A percentile compares a stretch with the other conserved stretches of the same genome.
Evolutionary conservation across 192 early-diverging fungal genomes (phyloP).

Genomic region (Backusella morwellensis): DNA sequence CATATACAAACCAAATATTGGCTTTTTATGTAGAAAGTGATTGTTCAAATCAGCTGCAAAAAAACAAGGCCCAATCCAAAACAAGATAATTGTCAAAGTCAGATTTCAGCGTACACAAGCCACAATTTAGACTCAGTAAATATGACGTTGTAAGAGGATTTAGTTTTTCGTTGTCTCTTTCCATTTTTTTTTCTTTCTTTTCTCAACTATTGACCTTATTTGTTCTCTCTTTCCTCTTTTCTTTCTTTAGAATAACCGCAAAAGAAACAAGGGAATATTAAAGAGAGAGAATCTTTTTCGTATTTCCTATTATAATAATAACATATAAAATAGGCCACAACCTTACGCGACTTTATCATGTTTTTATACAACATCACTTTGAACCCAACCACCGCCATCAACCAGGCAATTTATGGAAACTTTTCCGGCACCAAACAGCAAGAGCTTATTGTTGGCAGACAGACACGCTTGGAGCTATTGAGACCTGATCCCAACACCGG

Average conservation of each 20-base stretch:
- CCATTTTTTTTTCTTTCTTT: background rate
- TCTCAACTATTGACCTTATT: background rate
- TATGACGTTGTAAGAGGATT: background rate
- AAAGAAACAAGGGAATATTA: background rate
- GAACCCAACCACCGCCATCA: conserved; percentile 77
- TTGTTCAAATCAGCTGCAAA: no score
- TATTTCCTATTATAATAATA: background rate
- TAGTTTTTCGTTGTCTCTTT: background rate
- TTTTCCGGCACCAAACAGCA: conserved; percentile 91
- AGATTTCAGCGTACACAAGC: background rate
- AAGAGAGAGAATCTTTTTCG: background rate
- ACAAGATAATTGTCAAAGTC: background rate
- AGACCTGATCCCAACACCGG: conserved; percentile 75
- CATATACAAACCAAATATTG: no score
- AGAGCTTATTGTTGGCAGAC: conserved; percentile 80
- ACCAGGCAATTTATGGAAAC: conserved; percentile 79
- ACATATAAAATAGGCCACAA: background rate
- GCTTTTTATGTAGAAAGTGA: no score
- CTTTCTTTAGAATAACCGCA: background rate
- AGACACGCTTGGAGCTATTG: conserved; percentile 78
- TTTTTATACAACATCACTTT: conserved; percentile 91
- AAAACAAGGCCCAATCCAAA: no score
- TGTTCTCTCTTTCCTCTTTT: background rate
- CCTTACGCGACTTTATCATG: conserved; percentile 40
- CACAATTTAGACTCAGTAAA: conserved; percentile 4